Evolutionary conservation across 129 eudicot species (phyloP), one percentile per base, ranked within the genome.

Genomic region (Flaveria brownii): DNA sequence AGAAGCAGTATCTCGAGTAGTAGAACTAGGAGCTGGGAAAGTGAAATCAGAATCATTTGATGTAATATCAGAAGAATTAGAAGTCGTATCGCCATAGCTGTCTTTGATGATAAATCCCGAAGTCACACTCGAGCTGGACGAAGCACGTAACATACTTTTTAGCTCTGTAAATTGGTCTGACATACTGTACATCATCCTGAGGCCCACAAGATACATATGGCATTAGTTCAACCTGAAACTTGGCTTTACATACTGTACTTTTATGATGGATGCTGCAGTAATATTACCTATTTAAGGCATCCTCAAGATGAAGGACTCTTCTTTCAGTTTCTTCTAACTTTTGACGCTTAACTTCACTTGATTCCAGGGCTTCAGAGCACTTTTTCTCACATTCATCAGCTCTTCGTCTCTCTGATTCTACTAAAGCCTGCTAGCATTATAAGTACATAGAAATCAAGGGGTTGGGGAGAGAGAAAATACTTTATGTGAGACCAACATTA

Each of bases 121-220:
- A 77, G 96, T 79, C 75, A 89, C 81, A 85, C 88, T 84, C 61
- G 83, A 86, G 86, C 73, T 76, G 79, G 87, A 82, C 66, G 96
- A 86, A 71, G 87, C 84, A 81, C 75, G 76, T 50, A 90, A 81
- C 71, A 90, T 82, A 86, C 84, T 93, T 85, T 89, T 88, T 84
- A 89, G 96, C 91, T 89, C 96, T 68, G 92, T 85, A 78, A 93
- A 86, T 75, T 88, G 98, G 80, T 85, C 90, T 72, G 98, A 93
- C 95, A 93, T 93, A 88, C 87, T 86, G 95, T 86, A 85, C 81
- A 90, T 86, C 98, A 93, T 93, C 96, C 98, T 93, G 98, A 90
- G 94, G 87, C 95, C 88, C 90, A 88, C 96, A 88, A 92, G 87
- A 85, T 81, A 85, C 84, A 86, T 86, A 82, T 80, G 72, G 80